Evolutionary conservation across 1,139 yeast genomes (phyloP), one percentile per base, ranked within the genome.

Genomic region (Pichia sp.): DNA sequence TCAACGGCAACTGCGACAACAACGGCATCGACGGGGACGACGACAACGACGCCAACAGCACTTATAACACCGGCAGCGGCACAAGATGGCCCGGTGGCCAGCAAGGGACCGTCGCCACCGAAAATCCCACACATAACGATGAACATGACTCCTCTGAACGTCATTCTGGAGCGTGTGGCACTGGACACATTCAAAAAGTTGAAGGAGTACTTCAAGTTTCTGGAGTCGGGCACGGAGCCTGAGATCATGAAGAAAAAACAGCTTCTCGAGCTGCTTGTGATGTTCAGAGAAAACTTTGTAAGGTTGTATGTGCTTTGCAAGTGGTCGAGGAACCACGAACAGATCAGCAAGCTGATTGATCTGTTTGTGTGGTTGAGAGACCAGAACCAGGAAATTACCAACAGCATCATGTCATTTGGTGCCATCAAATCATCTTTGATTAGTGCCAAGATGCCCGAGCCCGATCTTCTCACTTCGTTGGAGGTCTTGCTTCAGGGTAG

Each of bases 361-460:
- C 76, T 90, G 30, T 81, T 93, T 58, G 87, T 88, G 57, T 92
- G 96, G 95, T 76, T 92, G 49, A 76, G 95, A 58, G 90, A 89
- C 57, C 95, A 90, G 62, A 84, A 85, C 59, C 82, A 82, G 67
- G 80, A 85, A 54, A 82, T 81, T 54, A 71, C 78, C 50, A 90
- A 88, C 57, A 82, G 86, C 54, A 77, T 68, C 13, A 64, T 77
- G 56, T 54, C 65, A 76, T 50, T 81, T 77, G 84, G 87, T 1
- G 50, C 61, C 6, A 70, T 82, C 36, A 85, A 87, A 60, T 80
- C 84, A 44, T 82, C 85, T 41, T 75, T 90, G 57, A 77, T 84
- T 5, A 89, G 92, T 19, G 98, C 98, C 1, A 89, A 90, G 65
- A 72, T 92, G 57, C 95, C 97, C 7, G 88, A 90, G 68, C 93